Conservation (phyloP, 495 filamentous ascomycete genomes). For the Penicillium bovifimosum region DNA sequence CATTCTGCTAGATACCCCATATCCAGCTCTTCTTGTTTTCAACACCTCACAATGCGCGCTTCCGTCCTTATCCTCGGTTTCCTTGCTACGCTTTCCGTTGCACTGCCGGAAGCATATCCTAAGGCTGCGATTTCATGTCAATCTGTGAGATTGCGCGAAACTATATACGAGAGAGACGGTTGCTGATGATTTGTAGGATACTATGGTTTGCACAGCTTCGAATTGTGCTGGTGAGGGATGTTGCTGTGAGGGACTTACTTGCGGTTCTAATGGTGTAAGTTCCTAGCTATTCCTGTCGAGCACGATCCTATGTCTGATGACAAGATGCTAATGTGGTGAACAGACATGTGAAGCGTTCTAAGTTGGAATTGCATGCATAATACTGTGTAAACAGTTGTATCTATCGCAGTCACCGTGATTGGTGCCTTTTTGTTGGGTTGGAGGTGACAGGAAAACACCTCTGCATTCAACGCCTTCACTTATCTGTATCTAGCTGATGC, state of each 20-base stretch:
- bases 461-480: background rate
- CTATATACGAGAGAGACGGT: background rate
- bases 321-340: background rate
- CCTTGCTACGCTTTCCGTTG: conserved; percentile 13
- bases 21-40: background rate
- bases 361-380: background rate
- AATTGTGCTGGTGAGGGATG: conserved; percentile 1
- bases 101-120: conserved; percentile 13
- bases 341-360: background rate
- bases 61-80: conserved; percentile 15
- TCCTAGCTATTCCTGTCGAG: background rate
- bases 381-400: background rate
- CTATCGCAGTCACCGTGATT: background rate
- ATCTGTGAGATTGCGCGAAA: background rate
- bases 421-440: background rate
- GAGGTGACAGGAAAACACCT: background rate
- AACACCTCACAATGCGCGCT: conserved; percentile 13
- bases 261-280: conserved; percentile 5
- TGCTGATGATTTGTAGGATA: background rate
- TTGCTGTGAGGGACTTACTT: conserved; percentile 6
- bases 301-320: too few species aligned
- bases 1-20: background rate
- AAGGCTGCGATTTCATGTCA: background rate
- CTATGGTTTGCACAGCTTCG: conserved; percentile 1
- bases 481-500: background rate